Conservation (phyloP, 441 rosid genomes). For the Bruguiera hainesii region DNA sequence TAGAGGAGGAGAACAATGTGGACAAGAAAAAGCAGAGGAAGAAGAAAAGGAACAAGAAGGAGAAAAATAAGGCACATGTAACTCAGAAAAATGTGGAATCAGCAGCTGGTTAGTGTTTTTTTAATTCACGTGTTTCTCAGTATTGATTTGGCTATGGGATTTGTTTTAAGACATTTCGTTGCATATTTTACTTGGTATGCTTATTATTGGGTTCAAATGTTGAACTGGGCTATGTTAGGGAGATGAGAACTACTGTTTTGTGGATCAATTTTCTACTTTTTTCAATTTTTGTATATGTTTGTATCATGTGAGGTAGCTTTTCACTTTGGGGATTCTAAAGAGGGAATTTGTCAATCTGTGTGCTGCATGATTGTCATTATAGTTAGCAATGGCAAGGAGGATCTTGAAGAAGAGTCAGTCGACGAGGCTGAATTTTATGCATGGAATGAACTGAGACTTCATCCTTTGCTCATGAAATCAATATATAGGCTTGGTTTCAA, state of each 20-base stretch:
- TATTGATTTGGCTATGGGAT: background rate
- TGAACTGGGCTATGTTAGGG: background rate
- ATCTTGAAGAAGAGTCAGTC: conserved; percentile 40
- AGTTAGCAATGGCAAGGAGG: conserved; percentile 36
- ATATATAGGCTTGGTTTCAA: conserved; percentile 70
- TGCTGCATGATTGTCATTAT: conserved; percentile 19
- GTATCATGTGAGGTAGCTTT: background rate
- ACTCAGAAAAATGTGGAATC: conserved; percentile 28
- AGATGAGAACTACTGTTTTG: background rate
- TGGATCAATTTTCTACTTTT: background rate
- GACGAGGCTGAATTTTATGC: conserved; percentile 61
- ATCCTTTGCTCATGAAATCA: conserved; percentile 74
- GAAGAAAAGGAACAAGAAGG: conserved; percentile 33
- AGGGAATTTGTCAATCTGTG: background rate
- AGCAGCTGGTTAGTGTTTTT: conserved; percentile 47
- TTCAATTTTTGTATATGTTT: background rate
- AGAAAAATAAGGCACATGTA: conserved; percentile 13
- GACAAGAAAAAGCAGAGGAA: conserved; percentile 22
- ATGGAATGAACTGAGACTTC: conserved; percentile 86
- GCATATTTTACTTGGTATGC: background rate
- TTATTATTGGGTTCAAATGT: background rate
- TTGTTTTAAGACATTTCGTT: background rate
- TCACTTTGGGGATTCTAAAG: too few relatives aligned
- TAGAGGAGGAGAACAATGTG: conserved; percentile 33
- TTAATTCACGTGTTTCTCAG: too few relatives aligned